Percentiles rank a stretch among this genome's conserved stretches.
Conservation (phyloP, 306 rosid genomes). For the Acmispon strigosus region DNA sequence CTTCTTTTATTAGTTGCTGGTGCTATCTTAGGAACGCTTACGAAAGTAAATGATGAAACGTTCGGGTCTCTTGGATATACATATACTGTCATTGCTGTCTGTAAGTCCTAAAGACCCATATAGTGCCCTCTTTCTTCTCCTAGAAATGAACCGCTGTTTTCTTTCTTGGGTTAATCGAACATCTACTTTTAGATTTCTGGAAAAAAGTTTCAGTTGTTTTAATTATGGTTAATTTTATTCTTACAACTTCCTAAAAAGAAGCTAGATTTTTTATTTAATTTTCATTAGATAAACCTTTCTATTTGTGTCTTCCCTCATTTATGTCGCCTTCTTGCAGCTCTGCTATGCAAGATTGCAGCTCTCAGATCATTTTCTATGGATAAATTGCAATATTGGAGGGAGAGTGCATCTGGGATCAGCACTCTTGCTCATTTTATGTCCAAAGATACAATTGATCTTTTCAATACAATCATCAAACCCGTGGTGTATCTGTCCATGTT, state of each 20-base stretch:
- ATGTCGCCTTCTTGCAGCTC: conserved; percentile 43
- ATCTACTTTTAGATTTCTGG: neutral
- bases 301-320: neutral
- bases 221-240: neutral
- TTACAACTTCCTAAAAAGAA: neutral
- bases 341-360: conserved; percentile 73
- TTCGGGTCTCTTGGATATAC: conserved; percentile 61
- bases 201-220: too few relatives aligned
- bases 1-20: conserved; percentile 67
- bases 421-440: conserved; percentile 74
- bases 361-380: conserved; percentile 68
- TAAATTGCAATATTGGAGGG: conserved; percentile 73
- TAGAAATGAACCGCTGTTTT: neutral
- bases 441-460: conserved; percentile 66
- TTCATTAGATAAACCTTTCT: too few relatives aligned
- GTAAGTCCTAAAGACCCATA: conserved; percentile 34
- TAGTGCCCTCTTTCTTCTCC: neutral
- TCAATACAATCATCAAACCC: conserved; percentile 72
- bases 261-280: too few relatives aligned
- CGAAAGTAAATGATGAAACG: conserved; percentile 52
- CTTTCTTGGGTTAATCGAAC: neutral
- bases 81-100: conserved; percentile 59
- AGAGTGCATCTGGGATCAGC: conserved; percentile 73
- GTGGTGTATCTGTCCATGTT: conserved; percentile 82
- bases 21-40: conserved; percentile 57